These are phyloP conservation scores for Pecoramyces ruminantium DNA, from an alignment of 192 early-diverging fungal genomes.

Conservation along the genomic window DNA sequence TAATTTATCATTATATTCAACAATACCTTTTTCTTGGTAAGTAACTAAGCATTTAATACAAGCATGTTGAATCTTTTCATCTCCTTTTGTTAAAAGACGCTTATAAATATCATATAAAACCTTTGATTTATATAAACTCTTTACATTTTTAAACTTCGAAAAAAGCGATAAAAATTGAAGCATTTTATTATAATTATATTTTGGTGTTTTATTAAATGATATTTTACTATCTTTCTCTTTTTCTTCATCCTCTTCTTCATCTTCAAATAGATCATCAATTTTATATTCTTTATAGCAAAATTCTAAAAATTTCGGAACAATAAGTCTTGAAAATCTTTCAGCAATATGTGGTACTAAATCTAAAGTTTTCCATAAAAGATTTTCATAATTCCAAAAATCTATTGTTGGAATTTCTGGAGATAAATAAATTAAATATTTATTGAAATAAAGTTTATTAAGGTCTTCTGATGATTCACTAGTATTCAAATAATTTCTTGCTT, in stretches of 20 bases:
- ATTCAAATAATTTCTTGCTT: background rate
- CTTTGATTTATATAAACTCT: constrained; percentile 22
- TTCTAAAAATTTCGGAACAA: constrained; percentile 46
- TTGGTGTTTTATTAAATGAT: constrained; percentile 5
- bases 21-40: constrained; percentile 55
- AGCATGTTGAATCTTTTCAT: constrained; percentile 52
- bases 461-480: background rate
- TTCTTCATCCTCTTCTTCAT: constrained; percentile 15
- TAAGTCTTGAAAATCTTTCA: constrained; percentile 37
- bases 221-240: constrained; percentile 2
- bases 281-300: constrained; percentile 34
- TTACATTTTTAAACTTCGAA: constrained; percentile 48
- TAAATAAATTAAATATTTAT: background rate
- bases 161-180: constrained; percentile 43
- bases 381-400: constrained; percentile 1
- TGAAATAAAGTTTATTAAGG: background rate
- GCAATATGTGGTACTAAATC: constrained; percentile 25
- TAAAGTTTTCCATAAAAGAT: background rate
- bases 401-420: background rate
- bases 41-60: constrained; percentile 71
- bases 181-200: constrained; percentile 5
- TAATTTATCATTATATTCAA: constrained; percentile 59
- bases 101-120: constrained; percentile 46
- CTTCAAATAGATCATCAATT: constrained; percentile 15
- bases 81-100: constrained; percentile 61